Evolutionary conservation across 176 grass and related monocot genomes (phyloP).

Genomic region (Stipa capillata): DNA sequence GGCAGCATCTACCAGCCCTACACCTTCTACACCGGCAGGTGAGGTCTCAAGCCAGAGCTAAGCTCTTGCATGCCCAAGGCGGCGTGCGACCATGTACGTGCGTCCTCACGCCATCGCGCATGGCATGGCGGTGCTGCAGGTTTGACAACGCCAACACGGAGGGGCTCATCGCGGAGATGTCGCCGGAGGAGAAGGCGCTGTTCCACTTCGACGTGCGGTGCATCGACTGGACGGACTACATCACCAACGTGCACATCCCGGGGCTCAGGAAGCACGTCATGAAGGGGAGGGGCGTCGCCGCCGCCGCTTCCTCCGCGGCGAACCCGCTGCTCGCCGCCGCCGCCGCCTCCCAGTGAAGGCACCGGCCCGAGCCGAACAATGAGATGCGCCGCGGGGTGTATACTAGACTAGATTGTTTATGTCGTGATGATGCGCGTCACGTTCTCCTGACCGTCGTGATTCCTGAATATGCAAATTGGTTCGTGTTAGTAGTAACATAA

Average conservation of each 20-base stretch:
- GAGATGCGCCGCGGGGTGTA: slow-evolving; percentile 20
- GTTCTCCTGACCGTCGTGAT: not conserved
- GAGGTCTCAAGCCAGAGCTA: no score
- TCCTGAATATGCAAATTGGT: not conserved
- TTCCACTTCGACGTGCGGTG: slow-evolving; percentile 76
- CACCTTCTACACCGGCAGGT: slow-evolving; percentile 90
- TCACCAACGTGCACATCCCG: slow-evolving; percentile 82
- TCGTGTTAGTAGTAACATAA: not conserved
- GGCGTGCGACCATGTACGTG: no score
- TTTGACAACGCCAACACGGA: slow-evolving; percentile 71
- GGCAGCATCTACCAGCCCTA: slow-evolving; percentile 89
- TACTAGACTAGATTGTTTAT: not conserved
- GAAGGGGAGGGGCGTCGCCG: slow-evolving; percentile 56
- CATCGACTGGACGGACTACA: slow-evolving; percentile 84
- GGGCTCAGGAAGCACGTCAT: slow-evolving; percentile 84
- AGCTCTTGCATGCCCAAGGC: no score
- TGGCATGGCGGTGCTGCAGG: no score
- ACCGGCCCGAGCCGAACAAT: not conserved
- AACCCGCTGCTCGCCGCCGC: slow-evolving; percentile 23
- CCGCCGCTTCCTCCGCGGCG: not conserved
- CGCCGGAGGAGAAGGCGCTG: slow-evolving; percentile 42
- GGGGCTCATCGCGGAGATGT: slow-evolving; percentile 63
- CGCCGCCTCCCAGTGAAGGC: slow-evolving; percentile 10
- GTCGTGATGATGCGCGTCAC: not conserved
- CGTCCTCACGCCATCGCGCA: no score